phyloP scores from a whole-genome alignment of 1,139 yeast species.

The Saccharomyces hybrid region DNA sequence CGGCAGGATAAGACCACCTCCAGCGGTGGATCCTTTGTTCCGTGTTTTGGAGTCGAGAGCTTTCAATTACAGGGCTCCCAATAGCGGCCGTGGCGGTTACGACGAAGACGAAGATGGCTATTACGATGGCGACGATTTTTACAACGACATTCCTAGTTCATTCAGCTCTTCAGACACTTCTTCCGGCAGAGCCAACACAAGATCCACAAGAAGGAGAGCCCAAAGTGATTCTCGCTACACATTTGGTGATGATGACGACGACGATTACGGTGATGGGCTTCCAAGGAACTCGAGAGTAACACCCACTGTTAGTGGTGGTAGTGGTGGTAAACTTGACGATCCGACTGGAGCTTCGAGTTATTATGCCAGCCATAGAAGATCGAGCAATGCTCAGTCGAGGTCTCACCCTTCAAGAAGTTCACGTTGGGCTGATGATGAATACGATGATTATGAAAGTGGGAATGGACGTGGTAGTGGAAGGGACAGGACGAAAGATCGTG shows the following conservation, averaged over 20 bases:
- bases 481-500: conserved; percentile 16
- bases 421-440: conserved; percentile 80
- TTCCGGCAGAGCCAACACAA: conserved; percentile 25
- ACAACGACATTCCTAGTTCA: conserved; percentile 33
- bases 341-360: conserved; percentile 36
- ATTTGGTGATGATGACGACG: conserved; percentile 19
- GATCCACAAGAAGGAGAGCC: conserved; percentile 25
- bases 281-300: conserved; percentile 2
- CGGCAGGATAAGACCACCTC: conserved; percentile 87
- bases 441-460: conserved; percentile 37
- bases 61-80: conserved; percentile 50
- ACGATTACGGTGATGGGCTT: conserved; percentile 7
- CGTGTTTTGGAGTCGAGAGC: conserved; percentile 81
- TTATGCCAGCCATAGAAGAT: conserved; percentile 22
- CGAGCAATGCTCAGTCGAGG: conserved; percentile 6
- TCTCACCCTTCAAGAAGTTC: conserved; percentile 30
- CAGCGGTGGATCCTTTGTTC: conserved; percentile 85
- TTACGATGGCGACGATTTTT: conserved; percentile 29
- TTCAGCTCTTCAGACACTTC: conserved; percentile 22
- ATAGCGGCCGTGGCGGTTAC: conserved; percentile 50
- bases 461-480: conserved; percentile 24
- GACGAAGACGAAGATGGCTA: conserved; percentile 40
- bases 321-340: conserved; percentile 17
- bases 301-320: conserved; percentile 9
- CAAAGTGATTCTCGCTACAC: conserved; percentile 33